A percentile compares a stretch with the other conserved stretches of the same genome.
phyloP scores from a whole-genome alignment of 352 stramenopile species.

The Pythium folliculosum region DNA sequence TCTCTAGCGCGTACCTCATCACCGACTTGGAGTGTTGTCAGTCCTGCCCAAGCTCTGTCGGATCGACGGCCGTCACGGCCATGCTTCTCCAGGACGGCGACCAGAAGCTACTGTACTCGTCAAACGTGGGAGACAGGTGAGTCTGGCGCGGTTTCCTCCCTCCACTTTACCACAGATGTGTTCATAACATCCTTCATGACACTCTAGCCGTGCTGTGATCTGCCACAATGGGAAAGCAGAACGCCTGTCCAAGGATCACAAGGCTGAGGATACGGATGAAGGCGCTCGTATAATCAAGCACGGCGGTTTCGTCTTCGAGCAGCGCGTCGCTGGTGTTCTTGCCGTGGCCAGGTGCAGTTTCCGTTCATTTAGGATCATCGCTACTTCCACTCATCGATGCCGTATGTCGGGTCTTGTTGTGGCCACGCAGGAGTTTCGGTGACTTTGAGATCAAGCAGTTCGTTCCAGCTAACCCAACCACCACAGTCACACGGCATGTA shows the following conservation, averaged over 20 bases:
- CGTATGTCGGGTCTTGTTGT: neutral
- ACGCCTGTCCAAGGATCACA: slow-evolving; percentile 76
- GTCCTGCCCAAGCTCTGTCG: slow-evolving; percentile 43
- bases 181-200: too few relatives aligned
- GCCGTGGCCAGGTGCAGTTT: slow-evolving; percentile 61
- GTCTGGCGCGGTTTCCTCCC: neutral
- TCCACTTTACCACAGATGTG: too few relatives aligned
- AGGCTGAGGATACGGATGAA: slow-evolving; percentile 60
- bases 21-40: slow-evolving; percentile 80
- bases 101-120: slow-evolving; percentile 48
- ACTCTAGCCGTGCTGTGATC: slow-evolving; percentile 60
- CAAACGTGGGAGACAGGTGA: slow-evolving; percentile 81
- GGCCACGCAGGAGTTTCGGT: slow-evolving; percentile 64
- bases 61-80: slow-evolving; percentile 63
- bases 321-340: slow-evolving; percentile 70
- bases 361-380: neutral
- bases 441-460: slow-evolving; percentile 76
- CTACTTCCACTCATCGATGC: too few relatives aligned
- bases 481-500: slow-evolving; percentile 43
- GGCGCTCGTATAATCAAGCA: slow-evolving; percentile 52
- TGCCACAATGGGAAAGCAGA: slow-evolving; percentile 52
- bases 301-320: slow-evolving; percentile 73
- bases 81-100: slow-evolving; percentile 48
- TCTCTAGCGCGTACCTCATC: slow-evolving; percentile 61
- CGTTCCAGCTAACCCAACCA: slow-evolving; percentile 54